Base-by-base conservation (phyloP, 2,329 filamentous ascomycete species). In the Xylariaceae sp. region DNA sequence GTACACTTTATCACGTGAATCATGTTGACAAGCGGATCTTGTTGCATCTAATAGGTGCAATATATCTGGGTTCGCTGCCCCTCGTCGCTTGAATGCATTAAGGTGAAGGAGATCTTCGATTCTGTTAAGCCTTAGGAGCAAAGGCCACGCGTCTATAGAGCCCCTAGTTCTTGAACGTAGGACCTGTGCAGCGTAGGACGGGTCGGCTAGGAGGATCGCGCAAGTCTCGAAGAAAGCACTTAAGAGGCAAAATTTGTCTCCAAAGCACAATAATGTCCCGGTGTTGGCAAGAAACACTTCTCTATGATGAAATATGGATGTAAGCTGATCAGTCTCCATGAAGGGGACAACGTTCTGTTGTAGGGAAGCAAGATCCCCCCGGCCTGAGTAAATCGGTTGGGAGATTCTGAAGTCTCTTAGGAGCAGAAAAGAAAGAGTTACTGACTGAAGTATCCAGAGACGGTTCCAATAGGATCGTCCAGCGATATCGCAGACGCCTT, bases 371-470 rank as follows among this genome's bases (percentile, higher is more conserved):
- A n/a, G n/a, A n/a, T n/a, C n/a, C n/a, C n/a, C n/a, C n/a, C n/a
- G n/a, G n/a, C n/a, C n/a, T n/a, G n/a, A n/a, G n/a, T n/a, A n/a
- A n/a, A n/a, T n/a, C n/a, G n/a, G n/a, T n/a, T n/a, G n/a, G n/a
- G n/a, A n/a, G n/a, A n/a, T n/a, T n/a, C n/a, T n/a, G n/a, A n/a
- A n/a, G n/a, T n/a, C n/a, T n/a, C n/a, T n/a, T n/a, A n/a, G n/a
- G n/a, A n/a, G n/a, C n/a, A n/a, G n/a, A n/a, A n/a, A n/a, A n/a
- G n/a, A n/a, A n/a, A n/a, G n/a, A n/a, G n/a, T n/a, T n/a, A n/a
- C n/a, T n/a, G n/a, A n/a, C 11, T 48, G 42, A 25, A 48, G 22
- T n/a, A 48, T 39, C 37, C 46, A 48, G 17, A 44, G 38, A 3
- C 46, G 46, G 16, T 22, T 3, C 46, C 46, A 48, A 17, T 45